phyloP scores from a whole-genome alignment of 192 early-diverging fungal species.

The Coemansia sp. region DNA sequence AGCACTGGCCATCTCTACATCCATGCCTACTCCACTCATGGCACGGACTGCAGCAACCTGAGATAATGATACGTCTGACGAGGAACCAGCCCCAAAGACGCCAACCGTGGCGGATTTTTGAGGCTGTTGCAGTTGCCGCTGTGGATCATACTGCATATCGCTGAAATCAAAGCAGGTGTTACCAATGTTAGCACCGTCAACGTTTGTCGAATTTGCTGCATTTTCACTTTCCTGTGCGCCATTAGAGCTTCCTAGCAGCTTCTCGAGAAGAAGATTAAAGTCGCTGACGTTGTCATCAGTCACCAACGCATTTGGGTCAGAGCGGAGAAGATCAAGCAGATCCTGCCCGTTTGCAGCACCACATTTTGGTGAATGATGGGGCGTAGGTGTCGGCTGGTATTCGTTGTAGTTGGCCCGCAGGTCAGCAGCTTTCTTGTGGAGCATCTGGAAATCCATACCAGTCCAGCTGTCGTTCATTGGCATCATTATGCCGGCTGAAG shows the following conservation, averaged over 20 bases:
- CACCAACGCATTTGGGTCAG: conserved; percentile 39
- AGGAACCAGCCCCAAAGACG: neutral
- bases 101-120: conserved; percentile 3
- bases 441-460: conserved; percentile 29
- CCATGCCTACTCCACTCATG: conserved; percentile 8
- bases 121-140: conserved; percentile 13
- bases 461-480: conserved; percentile 44
- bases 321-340: conserved; percentile 27
- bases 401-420: conserved; percentile 31
- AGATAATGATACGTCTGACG: too few species aligned
- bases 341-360: conserved; percentile 25
- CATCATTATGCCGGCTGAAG: conserved; percentile 1
- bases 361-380: conserved; percentile 46
- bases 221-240: conserved; percentile 14
- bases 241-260: conserved; percentile 22
- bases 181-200: neutral
- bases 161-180: neutral
- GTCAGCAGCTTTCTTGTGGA: conserved; percentile 34
- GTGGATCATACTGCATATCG: neutral
- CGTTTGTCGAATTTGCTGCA: neutral
- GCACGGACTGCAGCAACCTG: neutral
- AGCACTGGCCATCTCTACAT: conserved; percentile 6
- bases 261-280: conserved; percentile 37
- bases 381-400: conserved; percentile 51
- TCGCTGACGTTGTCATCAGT: conserved; percentile 33